phyloP scores from a whole-genome alignment of 2,329 filamentous ascomycete genomes.

The Metarhizium guizhouense region DNA sequence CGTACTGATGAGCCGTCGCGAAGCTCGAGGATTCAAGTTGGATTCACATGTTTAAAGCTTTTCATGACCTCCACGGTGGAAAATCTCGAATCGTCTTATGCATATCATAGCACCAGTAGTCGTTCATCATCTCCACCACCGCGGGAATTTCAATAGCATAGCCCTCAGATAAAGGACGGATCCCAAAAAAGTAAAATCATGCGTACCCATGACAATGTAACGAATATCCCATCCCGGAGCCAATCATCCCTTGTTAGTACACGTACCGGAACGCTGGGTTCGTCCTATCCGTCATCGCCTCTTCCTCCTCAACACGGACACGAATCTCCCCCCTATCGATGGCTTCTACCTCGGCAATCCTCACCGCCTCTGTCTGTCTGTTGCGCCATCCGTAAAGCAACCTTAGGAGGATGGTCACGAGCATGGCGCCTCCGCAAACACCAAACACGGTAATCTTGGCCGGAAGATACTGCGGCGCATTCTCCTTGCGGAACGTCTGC shows the following conservation, averaged over 20 bases:
- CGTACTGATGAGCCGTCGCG: too few species aligned
- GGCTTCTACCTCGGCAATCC: too few species aligned
- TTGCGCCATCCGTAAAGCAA: constrained; percentile 19
- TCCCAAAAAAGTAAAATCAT: neutral
- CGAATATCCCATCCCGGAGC: too few species aligned
- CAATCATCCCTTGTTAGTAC: constrained; percentile 5
- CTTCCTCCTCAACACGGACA: constrained; percentile 12
- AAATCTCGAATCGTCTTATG: too few species aligned
- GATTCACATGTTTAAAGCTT: too few species aligned
- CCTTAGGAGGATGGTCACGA: constrained; percentile 23
- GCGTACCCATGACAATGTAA: too few species aligned
- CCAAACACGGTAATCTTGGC: constrained; percentile 42
- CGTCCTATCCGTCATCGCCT: constrained; percentile 25
- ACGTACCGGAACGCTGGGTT: constrained; percentile 15
- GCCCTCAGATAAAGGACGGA: neutral
- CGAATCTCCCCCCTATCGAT: constrained; percentile 13
- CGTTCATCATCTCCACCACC: neutral
- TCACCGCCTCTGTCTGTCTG: constrained; percentile 22
- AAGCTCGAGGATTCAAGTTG: too few species aligned
- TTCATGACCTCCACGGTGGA: too few species aligned
- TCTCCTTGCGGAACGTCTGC: constrained; percentile 24
- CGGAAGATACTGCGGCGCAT: constrained; percentile 39
- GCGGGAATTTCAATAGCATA: neutral
- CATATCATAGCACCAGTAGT: too few species aligned
- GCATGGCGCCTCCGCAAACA: constrained; percentile 25